Base-by-base conservation (phyloP, 2,329 filamentous ascomycete genomes). In the Gnomoniopsis sp. region DNA sequence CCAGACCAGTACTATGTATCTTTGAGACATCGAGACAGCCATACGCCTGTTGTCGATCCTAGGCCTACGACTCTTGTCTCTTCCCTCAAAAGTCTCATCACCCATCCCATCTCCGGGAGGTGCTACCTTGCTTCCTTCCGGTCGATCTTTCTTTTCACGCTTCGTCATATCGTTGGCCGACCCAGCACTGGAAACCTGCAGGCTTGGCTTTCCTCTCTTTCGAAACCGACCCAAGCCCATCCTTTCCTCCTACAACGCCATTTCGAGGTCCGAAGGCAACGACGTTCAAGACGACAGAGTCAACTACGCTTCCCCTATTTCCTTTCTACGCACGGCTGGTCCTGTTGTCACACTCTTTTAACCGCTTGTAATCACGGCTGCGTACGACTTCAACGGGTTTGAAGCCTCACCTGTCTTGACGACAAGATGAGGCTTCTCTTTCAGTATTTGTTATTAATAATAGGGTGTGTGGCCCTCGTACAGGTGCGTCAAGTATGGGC, bases 341-440 rank as follows among this genome's bases (percentile, higher is more conserved):
- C 34, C 59, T 61, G 59, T 59, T 55, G 59, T 54, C 52, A 34
- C 56, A 56, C 26, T 61, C 56, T 23, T 55, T 55, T 59, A 12
- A 33, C 51, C 12, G 19, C 6, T 22, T 41, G 33, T 49, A 14
- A 30, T 58, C 49, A 22, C 22, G 33, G 44, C 21, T 55, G 46
- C 19, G 49, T 34, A 51, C 17, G 48, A 22, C 44, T 51, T 33
- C 47, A 30, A 48, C 48, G 38, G 57, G 38, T 41, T 50, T 49
- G 47, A 36, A 47, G 53, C 56, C 52, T 53, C 44, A 12, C 49
- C 48, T 36, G 52, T 53, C 52, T 58, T 56, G 49, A 56, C 49
- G 51, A 47, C 49, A 61, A 55, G 30, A 61, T 61, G 59, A 61
- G 23, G 47, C 14, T 53, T 14, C 46, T 50, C 33, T 2, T 53